Evolutionary conservation across 345 rosid genomes (phyloP), one percentile per base, ranked within the genome.

Genomic region (Populus pruinosa): DNA sequence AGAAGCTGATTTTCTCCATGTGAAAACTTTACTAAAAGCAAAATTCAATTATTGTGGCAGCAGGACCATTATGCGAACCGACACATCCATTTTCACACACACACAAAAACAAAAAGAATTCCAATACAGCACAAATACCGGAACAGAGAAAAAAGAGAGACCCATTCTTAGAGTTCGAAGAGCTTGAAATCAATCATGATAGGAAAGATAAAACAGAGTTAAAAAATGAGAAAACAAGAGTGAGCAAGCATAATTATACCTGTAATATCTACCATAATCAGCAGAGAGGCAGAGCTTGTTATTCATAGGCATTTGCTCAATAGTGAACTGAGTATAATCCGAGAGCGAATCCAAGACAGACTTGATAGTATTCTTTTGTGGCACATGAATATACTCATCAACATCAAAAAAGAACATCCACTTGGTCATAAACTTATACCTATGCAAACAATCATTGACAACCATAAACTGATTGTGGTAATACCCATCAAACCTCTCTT

Each of bases 381-480:
- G 88, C 36, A 91, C 88, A 70, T 88, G 88, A 43, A 94, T 79
- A 66, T 70, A 94, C 85, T 94, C 98, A 78, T 94, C 97, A 33
- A 92, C 89, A 70, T 94, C 98, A 61, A 91, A 94, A 89, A 94
- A 94, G 88, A 94, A 92, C 80, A 93, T 90, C 98, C 98, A 94
- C 82, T 87, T 90, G 0, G 98, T 59, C 92, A 72, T 76, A 74
- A 89, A 90, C 74, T 85, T 89, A 85, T 94, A 91, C 43, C 97
- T 80, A 75, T 93, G 98, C 79, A 94, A 78, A 78, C 98, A 94
- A 74, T 94, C 98, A 62, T 94, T 94, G 25, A 94, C 94, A 68
- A 94, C 91, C 94, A 94, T 79, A 86, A 94, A 94, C 80, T 94
- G 98, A 43, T 94, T 94, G 79, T 94, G 98, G 70, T 94, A 94